Percentiles rank a stretch among this genome's conserved stretches.
These are phyloP conservation scores for Acer negundo DNA, from an alignment of 345 rosid genomes.

Conservation along the genomic window DNA sequence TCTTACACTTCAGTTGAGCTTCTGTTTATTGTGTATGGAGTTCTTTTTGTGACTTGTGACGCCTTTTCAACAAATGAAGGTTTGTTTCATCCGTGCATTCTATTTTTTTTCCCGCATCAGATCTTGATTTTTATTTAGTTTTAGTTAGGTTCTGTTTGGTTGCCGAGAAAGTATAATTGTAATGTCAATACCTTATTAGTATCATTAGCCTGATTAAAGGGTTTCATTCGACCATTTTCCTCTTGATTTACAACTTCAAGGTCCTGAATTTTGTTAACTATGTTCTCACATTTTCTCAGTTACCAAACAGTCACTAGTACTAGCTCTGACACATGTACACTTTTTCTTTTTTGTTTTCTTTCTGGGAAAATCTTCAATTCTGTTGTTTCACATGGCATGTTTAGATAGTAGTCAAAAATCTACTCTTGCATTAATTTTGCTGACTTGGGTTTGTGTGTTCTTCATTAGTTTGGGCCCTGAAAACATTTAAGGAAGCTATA, in stretches of 20 bases:
- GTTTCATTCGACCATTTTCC: background rate
- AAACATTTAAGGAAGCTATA: constrained; percentile 79
- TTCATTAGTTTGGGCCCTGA: constrained; percentile 66
- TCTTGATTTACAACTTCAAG: background rate
- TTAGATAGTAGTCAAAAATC: background rate
- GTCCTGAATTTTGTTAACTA: background rate
- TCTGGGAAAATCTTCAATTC: background rate
- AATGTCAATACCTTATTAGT: background rate
- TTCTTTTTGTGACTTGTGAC: constrained; percentile 48
- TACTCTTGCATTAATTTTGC: constrained; percentile 12
- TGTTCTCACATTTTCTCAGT: constrained; percentile 18
- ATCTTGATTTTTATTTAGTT: constrained; percentile 45
- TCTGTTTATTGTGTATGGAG: constrained; percentile 43
- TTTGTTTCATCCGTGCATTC: constrained; percentile 20
- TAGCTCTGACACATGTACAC: no score
- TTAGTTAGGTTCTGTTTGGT: constrained; percentile 22
- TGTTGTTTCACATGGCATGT: background rate
- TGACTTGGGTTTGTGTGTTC: constrained; percentile 22
- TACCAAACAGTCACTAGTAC: background rate
- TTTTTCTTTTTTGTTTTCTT: background rate
- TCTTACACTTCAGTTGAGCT: constrained; percentile 35
- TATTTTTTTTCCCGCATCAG: constrained; percentile 31
- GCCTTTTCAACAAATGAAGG: constrained; percentile 74
- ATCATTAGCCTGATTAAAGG: background rate
- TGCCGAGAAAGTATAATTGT: constrained; percentile 22